Evolutionary conservation across 1,284 basidiomycete species (phyloP), one percentile per base, ranked within the genome.

Genomic region (Lignosus rhinocerotis): DNA sequence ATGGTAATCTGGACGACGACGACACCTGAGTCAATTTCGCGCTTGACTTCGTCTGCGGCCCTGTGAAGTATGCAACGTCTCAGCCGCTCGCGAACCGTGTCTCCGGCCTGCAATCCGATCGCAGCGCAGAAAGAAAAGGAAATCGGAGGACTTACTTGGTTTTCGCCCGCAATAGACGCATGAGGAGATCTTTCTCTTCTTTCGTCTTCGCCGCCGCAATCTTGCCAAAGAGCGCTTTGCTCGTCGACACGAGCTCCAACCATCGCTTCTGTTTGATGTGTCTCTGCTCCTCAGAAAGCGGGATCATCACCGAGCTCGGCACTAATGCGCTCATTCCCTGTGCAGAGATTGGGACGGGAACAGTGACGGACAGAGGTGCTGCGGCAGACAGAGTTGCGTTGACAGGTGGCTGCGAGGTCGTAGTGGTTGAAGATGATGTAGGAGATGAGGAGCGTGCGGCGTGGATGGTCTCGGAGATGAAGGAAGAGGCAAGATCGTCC

Each of bases 181-280:
- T 73, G 33, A 90, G 78, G 19, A 67, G 68, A 38, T 85, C 78
- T 70, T 84, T 88, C 72, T 90, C 88, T 56, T 82, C 80, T 66
- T 84, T 82, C n/a, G 79, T 81, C 46, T 75, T 73, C 25, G 82
- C 81, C 52, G 72, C 71, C n/a, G 73, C 67, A n/a, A 88, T 75
- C 63, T 82, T 77, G 21, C 74, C 79, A 75, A 93, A 83, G 44
- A 93, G 72, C 32, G 75, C 69, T 73, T 89, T 92, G 67, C 84
- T 90, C 70, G 89, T 85, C 8, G 85, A 79, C 56, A 92, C 85
- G 59, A 88, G 81, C 46, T 80, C 77, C 64, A 90, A 84, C 44
- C 90, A 76, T 42, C 79, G 76, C 34, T 76, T 75, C 66, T 85
- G 81, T 67, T 81, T 82, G 34, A 80, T 79, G 49, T 49, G 62